Base-by-base conservation (phyloP, 495 filamentous ascomycete species). In the Mytilinidion resinicola region DNA sequence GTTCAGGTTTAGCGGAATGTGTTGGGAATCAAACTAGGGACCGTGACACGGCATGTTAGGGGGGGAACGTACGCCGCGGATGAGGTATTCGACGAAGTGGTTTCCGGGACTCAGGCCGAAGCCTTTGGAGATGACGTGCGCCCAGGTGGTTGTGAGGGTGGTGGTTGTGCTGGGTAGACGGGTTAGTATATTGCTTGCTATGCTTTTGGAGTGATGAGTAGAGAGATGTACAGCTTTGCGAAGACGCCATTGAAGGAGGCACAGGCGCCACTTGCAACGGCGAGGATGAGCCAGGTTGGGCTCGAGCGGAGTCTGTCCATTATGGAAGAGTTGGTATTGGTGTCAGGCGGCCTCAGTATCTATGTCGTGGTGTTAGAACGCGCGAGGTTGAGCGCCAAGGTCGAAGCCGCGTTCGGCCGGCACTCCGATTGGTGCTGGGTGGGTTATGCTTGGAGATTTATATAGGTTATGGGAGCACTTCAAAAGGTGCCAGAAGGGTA, bases 191-290 rank as follows among this genome's bases (percentile, higher is more conserved):
- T 17, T 34, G 15, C 48, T 17, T 34, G 15, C 48, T 1, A 51
- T 37, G 4, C 41, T 25, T 49, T 34, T 41, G 9, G 41, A 55
- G 17, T 36, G 2, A 30, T 60, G 58, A 25, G 21, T 0, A 15
- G 57, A 57, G 46, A 36, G 59, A 75, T 81, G 66, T 78, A 95
- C 89, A 98, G 76, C 72, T 96, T 98, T 0, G 93, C 93, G 74
- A 97, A 98, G 21, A 96, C 86, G 34, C 93, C 92, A 66, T 98
- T 98, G 64, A 93, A 82, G 37, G 91, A 90, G 12, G 93, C 93
- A 71, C 91, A 96, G 9, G 86, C 84, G 37, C 93, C 93, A 70
- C 88, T 93, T 39, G 88, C 83, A 37, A 95, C 64, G 25, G 93
- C 90, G 47, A 91, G 81, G 53, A 90, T 69, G 56, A 96, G 79